phyloP scores from a whole-genome alignment of 345 rosid genomes.

The Theobroma cacao region DNA sequence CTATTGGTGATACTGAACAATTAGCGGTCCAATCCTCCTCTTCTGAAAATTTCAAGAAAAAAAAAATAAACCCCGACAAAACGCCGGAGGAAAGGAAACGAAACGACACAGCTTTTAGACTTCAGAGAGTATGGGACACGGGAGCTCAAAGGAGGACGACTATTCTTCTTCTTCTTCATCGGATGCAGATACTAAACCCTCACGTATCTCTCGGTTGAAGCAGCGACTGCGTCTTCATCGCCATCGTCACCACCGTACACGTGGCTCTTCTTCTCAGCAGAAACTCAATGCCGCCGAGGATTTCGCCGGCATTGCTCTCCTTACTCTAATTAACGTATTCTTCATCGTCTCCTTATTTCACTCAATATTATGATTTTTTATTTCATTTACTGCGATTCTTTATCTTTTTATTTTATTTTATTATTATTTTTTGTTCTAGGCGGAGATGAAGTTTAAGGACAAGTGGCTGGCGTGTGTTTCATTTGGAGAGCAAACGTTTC shows the following conservation, averaged over 20 bases:
- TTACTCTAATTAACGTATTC: slow-evolving; percentile 59
- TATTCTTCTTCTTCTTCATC: background rate
- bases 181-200: slow-evolving; percentile 9
- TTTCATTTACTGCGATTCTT: background rate
- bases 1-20: background rate
- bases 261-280: slow-evolving; percentile 20
- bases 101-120: background rate
- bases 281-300: slow-evolving; percentile 49
- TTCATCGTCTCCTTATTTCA: background rate
- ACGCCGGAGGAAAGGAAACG: background rate
- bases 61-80: background rate
- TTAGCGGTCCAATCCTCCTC: background rate
- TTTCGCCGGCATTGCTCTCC: slow-evolving; percentile 88
- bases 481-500: slow-evolving; percentile 85
- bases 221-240: slow-evolving; percentile 46
- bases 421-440: slow-evolving; percentile 34
- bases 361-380: background rate
- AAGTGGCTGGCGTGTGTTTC: slow-evolving; percentile 90
- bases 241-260: slow-evolving; percentile 29
- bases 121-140: slow-evolving; percentile 28
- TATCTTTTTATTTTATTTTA: background rate
- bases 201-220: slow-evolving; percentile 38
- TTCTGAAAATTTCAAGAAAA: background rate
- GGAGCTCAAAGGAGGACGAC: slow-evolving; percentile 27
- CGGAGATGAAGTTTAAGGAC: slow-evolving; percentile 80